These are phyloP conservation scores for Piloderma croceum DNA, from an alignment of 768 basidiomycete species.

Conservation along the genomic window DNA sequence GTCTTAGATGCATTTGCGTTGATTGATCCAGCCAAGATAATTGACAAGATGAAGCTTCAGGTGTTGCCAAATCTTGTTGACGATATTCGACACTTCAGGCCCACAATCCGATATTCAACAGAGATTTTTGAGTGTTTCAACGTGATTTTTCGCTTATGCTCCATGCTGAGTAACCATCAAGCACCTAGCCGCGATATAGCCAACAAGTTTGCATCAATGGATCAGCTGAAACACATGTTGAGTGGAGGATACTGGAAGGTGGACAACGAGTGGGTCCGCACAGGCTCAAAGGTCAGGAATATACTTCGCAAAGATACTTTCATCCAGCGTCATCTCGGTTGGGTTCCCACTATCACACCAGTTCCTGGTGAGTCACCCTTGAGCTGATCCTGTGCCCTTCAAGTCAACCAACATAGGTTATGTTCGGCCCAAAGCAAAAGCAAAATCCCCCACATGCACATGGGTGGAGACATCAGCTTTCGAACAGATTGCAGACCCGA, in stretches of 20 bases:
- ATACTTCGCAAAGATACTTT: not conserved
- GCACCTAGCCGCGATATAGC: conserved; percentile 27
- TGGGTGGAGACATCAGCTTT: not conserved
- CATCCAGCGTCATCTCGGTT: conserved; percentile 14
- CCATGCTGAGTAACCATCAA: conserved; percentile 21
- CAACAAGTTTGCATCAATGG: conserved; percentile 17
- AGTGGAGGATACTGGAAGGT: conserved; percentile 29
- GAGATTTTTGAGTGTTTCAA: conserved; percentile 22
- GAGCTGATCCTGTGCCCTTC: not conserved
- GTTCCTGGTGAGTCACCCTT: not conserved
- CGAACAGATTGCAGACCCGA: not conserved
- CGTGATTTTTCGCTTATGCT: conserved; percentile 18
- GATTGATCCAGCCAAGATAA: conserved; percentile 14
- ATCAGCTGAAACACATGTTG: conserved; percentile 28
- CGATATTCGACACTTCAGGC: conserved; percentile 18
- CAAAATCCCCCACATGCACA: not conserved
- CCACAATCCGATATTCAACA: conserved; percentile 9
- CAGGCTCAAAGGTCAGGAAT: conserved; percentile 1
- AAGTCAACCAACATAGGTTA: not conserved
- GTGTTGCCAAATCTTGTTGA: conserved; percentile 11
- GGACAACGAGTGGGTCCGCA: conserved; percentile 7
- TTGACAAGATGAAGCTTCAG: conserved; percentile 18
- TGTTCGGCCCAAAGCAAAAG: not conserved
- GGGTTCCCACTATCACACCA: conserved; percentile 8
- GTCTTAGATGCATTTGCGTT: conserved; percentile 11